phyloP scores from a whole-genome alignment of 2,329 filamentous ascomycete species.

The Colletotrichum higginsianum region DNA sequence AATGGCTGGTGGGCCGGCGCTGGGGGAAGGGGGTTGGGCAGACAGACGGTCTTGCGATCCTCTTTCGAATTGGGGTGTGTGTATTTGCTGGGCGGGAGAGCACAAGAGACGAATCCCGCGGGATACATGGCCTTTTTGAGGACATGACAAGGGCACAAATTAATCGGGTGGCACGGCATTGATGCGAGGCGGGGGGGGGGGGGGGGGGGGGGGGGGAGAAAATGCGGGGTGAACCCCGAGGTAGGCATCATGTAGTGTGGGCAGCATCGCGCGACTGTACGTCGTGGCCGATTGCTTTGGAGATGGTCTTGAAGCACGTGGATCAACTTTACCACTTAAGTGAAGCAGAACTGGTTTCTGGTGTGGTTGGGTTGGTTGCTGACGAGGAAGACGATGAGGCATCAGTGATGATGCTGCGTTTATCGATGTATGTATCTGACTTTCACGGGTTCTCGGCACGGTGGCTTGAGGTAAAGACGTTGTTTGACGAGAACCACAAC shows the following conservation, averaged over 20 bases:
- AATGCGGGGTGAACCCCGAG: conserved; percentile 32
- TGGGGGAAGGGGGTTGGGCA: background rate
- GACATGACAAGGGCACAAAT: conserved; percentile 4
- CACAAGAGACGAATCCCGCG: conserved; percentile 32
- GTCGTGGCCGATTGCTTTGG: background rate
- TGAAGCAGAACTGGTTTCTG: background rate
- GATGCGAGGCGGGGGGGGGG: conserved; percentile 20
- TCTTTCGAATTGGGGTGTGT: background rate
- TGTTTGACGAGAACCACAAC: too few species aligned
- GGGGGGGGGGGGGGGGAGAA: conserved; percentile 4
- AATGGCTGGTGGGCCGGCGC: background rate
- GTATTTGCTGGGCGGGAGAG: background rate
- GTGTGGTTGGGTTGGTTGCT: background rate
- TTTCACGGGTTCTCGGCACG: too few species aligned
- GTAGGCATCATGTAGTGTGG: background rate
- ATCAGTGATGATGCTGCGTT: background rate
- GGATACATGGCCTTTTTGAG: conserved; percentile 37
- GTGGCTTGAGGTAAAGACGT: too few species aligned
- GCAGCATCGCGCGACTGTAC: background rate
- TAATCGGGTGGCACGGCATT: conserved; percentile 26
- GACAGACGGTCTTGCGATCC: conserved; percentile 27
- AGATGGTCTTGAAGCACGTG: background rate
- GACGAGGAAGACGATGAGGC: background rate
- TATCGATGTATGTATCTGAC: background rate
- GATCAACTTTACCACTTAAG: background rate